Evolutionary conservation across 1,139 yeast species (phyloP), one percentile per base, ranked within the genome.

Genomic region (Pichia sp.): DNA sequence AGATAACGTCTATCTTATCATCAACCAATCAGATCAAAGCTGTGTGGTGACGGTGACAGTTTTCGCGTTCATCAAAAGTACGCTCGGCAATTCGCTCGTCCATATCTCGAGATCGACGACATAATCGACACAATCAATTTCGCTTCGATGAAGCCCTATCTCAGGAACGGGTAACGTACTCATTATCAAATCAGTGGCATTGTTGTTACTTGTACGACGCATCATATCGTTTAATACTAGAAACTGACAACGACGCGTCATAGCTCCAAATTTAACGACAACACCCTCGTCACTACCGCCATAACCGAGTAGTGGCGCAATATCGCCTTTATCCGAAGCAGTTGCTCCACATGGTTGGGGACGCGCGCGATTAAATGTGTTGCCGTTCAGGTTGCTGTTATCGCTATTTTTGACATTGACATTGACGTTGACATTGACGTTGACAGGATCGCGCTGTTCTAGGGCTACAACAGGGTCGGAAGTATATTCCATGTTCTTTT

Each of bases 241-340:
- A 61, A 90, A 95, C 63, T 92, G 98, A 0, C 95, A 95, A 53
- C 81, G 77, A 4, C 96, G 94, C 0, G 97, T 95, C 27, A 92
- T 66, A 49, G 85, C 92, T 4, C 41, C 45, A 36, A 47, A 47
- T 26, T 36, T 38, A 26, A 43, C 45, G 2, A 40, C 43, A 23
- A 46, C 37, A 4, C 35, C 7, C 33, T 8, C 33, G 7, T 31
- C 32, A 5, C 36, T 38, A 10, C 23, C 32, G 7, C 27, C 43
- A 5, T 23, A 32, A 6, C 31, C 45, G 23, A 16, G 23, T 16
- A 16, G 23, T 16, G 23, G 23, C 23, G 23, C 23, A 16, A 16
- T 16, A 16, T 16, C 23, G 23, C 23, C 23, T 16, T 16, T 16
- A 16, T 16, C 23, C 23, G 23, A 16, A 16, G 23, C 23, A 16